Conservation (phyloP, 176 grass and related monocot species). For the Carex kokanica region DNA sequence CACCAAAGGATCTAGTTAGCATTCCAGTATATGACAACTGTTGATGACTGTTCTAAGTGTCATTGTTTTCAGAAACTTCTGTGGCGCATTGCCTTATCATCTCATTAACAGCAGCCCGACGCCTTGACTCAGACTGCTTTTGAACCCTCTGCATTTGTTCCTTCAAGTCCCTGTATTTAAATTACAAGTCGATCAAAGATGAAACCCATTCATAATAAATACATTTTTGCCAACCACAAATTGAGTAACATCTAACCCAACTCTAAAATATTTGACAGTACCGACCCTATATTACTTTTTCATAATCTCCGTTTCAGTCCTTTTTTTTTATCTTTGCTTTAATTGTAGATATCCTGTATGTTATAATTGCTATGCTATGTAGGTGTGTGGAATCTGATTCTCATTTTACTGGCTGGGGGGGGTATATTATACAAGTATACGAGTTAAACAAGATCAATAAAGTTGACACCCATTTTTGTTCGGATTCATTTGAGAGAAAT, state of each 20-base stretch:
- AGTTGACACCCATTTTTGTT: too few relatives aligned
- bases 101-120: slow-evolving; percentile 96
- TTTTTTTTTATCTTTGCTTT: neutral
- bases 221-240: neutral
- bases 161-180: slow-evolving; percentile 76
- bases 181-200: neutral
- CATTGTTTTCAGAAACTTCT: slow-evolving; percentile 52
- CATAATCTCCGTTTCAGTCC: neutral
- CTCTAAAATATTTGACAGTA: neutral
- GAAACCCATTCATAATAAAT: neutral
- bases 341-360: neutral
- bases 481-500: too few relatives aligned
- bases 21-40: neutral
- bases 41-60: neutral
- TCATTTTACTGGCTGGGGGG: too few relatives aligned
- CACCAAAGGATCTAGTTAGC: too few relatives aligned
- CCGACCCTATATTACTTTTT: neutral
- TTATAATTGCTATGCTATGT: neutral
- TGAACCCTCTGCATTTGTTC: slow-evolving; percentile 92
- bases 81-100: slow-evolving; percentile 82
- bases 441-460: too few relatives aligned
- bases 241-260: neutral
- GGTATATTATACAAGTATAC: too few relatives aligned
- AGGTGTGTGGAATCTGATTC: too few relatives aligned
- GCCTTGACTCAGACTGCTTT: slow-evolving; percentile 91